Evolutionary conservation across 73 alveolate species (phyloP).

Genomic region (Breviolum minutum): DNA sequence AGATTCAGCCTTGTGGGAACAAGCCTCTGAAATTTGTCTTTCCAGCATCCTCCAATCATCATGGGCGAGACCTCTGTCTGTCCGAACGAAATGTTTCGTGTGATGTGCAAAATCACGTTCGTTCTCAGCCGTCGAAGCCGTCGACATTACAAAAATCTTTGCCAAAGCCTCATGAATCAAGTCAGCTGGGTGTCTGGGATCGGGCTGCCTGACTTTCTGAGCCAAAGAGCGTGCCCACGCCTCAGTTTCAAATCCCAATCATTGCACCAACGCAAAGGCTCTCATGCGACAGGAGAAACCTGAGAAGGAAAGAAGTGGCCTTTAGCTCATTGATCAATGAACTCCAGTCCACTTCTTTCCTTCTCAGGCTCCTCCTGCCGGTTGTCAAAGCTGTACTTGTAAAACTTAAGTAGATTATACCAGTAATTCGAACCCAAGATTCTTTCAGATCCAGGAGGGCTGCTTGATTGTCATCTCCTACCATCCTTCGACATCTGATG

Average conservation of each 20-base stretch:
- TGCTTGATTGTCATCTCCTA: background rate
- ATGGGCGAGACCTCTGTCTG: background rate
- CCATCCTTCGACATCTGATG: background rate
- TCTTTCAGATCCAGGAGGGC: slow-evolving; percentile 3
- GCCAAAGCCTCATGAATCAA: background rate
- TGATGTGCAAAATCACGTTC: slow-evolving; percentile 26
- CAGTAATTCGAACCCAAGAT: background rate
- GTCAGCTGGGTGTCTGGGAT: background rate
- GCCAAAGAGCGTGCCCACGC: background rate
- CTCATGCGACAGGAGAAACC: no score
- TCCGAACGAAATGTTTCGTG: background rate
- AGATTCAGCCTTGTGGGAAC: background rate
- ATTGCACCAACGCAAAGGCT: no score
- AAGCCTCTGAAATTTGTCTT: background rate
- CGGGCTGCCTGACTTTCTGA: background rate
- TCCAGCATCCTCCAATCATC: background rate
- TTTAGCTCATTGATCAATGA: no score
- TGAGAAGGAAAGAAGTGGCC: no score
- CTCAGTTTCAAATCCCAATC: no score
- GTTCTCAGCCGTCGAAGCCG: slow-evolving; percentile 9
- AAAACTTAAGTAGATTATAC: no score
- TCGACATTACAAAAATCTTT: background rate
- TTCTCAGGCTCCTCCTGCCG: no score
- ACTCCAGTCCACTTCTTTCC: no score
- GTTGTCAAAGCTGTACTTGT: background rate